Evolutionary conservation across 2,329 filamentous ascomycete species (phyloP), one percentile per base, ranked within the genome.

Genomic region (Hymenoscyphus fructigenus): DNA sequence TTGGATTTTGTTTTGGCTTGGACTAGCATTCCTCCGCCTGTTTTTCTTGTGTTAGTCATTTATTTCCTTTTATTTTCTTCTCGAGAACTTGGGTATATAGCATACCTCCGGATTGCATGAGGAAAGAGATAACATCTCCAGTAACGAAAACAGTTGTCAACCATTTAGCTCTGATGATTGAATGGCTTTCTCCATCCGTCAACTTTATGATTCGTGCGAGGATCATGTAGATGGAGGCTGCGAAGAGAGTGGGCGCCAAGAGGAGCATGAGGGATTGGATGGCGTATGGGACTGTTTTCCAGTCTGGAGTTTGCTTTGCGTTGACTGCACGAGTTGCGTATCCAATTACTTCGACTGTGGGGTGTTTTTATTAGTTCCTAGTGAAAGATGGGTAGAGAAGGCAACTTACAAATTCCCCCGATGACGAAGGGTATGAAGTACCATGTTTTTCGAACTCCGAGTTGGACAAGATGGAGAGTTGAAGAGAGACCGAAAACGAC

Each of bases 401-500:
- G 12, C 14, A 14, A 74, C 76, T 71, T 76, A 84, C 82, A 83
- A n/a, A 79, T 63, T 23, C 81, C 80, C n/a, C 83, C 83, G n/a
- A 85, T 72, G 5, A 82, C 67, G 57, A 85, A 81, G 0, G 83
- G 80, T 1, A 81, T 79, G 69, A 83, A 81, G 71, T 82, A 85
- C 80, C 81, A 84, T 0, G 80, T 79, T 38, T 77, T 74, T 1
- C 75, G 75, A 20, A 70, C 72, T 38, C 79, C 28, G 34, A 83
- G 67, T 55, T 79, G 76, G 29, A 72, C 76, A 17, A 70, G 61
- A 63, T 84, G 82, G 0, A 76, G 60, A 0, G 72, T 34, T 0
- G 79, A 75, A 2, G 78, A 72, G 34, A 78, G 56, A 10, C 72
- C 68, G 65, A 84, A 80, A n/a, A 82, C 60, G 9, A 76, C 69